Conservation (phyloP, 106 monocot species). For the Dendrobium officinale region DNA sequence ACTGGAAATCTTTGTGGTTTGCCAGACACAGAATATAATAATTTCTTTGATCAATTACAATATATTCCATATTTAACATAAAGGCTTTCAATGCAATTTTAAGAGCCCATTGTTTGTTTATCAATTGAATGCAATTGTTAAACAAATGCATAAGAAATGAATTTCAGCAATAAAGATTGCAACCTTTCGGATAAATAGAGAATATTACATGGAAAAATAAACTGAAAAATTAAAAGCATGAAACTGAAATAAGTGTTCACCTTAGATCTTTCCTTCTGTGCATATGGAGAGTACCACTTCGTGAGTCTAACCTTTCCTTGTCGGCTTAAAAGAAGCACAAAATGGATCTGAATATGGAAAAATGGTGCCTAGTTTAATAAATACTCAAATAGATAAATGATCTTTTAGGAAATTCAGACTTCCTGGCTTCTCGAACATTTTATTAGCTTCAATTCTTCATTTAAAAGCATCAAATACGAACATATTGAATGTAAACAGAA, state of each 20-base stretch:
- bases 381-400: background rate
- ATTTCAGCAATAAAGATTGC: too few relatives aligned
- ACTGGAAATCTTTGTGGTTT: too few relatives aligned
- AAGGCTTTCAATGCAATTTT: too few relatives aligned
- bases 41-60: too few relatives aligned
- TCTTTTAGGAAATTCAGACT: background rate
- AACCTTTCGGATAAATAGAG: background rate
- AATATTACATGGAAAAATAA: background rate
- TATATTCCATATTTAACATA: too few relatives aligned
- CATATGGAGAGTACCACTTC: slow-evolving; percentile 76
- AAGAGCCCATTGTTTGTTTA: too few relatives aligned
- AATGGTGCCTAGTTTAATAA: background rate
- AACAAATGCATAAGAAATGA: too few relatives aligned
- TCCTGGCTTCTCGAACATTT: background rate
- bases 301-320: slow-evolving; percentile 75
- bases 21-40: too few relatives aligned
- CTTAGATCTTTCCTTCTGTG: slow-evolving; percentile 78
- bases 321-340: slow-evolving; percentile 64
- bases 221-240: background rate
- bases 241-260: slow-evolving; percentile 13
- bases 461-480: background rate
- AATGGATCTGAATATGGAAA: slow-evolving; percentile 42
- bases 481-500: background rate
- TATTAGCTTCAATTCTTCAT: background rate
- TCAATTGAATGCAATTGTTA: too few relatives aligned